Conservation (phyloP, 768 basidiomycete genomes). For the Macrolepiota albuminosa region DNA sequence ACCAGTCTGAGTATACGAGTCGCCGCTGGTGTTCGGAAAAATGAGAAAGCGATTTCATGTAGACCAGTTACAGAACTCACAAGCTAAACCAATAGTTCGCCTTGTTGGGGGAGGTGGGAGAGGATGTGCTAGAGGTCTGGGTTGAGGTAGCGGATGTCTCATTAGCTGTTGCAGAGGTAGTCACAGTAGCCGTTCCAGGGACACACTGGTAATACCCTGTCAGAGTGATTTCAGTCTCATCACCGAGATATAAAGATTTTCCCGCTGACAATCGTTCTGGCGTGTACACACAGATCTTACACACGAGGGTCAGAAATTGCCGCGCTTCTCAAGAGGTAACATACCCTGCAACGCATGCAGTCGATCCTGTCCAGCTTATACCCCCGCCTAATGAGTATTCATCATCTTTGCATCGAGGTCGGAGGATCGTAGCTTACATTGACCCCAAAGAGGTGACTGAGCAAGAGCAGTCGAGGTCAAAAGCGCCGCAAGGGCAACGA, state of each 20-base stretch:
- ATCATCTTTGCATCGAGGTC: background rate
- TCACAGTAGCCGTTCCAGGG: slow-evolving; percentile 10
- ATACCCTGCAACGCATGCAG: slow-evolving; percentile 13
- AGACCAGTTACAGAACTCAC: slow-evolving; percentile 23
- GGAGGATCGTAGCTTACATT: background rate
- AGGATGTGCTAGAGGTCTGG: slow-evolving; percentile 5
- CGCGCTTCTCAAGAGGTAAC: slow-evolving; percentile 6
- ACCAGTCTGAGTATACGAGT: slow-evolving; percentile 56
- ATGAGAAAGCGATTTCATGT: too few species aligned
- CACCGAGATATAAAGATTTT: background rate
- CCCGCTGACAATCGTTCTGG: slow-evolving; percentile 24
- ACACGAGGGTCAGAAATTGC: background rate
- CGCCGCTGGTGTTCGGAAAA: slow-evolving; percentile 33
- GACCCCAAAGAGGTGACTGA: slow-evolving; percentile 15
- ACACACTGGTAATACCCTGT: too few species aligned
- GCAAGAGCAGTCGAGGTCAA: slow-evolving; percentile 7
- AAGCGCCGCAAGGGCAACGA: slow-evolving; percentile 6
- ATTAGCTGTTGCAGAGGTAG: background rate
- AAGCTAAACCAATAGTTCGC: slow-evolving; percentile 57
- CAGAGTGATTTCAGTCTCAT: too few species aligned
- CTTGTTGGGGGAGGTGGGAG: slow-evolving; percentile 13
- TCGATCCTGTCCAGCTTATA: slow-evolving; percentile 36
- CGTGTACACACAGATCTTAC: slow-evolving; percentile 19
- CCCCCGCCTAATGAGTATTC: slow-evolving; percentile 13
- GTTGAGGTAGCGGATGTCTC: slow-evolving; percentile 3